phyloP scores from a whole-genome alignment of 768 basidiomycete genomes.

The Chlorophyllum brunneum region DNA sequence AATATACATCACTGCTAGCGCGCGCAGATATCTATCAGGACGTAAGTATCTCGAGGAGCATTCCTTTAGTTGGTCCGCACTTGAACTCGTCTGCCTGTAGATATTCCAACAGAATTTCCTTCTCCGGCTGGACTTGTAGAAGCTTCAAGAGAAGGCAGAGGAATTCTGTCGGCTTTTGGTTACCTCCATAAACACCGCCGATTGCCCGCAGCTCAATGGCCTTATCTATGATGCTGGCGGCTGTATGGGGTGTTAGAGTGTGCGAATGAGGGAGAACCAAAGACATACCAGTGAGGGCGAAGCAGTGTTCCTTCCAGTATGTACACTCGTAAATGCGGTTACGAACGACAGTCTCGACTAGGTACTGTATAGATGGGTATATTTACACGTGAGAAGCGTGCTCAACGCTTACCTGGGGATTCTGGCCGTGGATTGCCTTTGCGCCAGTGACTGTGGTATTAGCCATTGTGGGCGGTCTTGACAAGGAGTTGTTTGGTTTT shows the following conservation, averaged over 20 bases:
- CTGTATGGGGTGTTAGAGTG: slow-evolving; percentile 34
- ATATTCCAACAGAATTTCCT: slow-evolving; percentile 95
- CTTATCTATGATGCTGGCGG: slow-evolving; percentile 91
- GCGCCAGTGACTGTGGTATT: slow-evolving; percentile 91
- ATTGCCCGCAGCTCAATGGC: slow-evolving; percentile 78
- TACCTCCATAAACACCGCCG: slow-evolving; percentile 87
- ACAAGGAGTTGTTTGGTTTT: slow-evolving; percentile 8
- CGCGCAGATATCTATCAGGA: slow-evolving; percentile 90
- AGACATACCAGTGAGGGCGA: slow-evolving; percentile 81
- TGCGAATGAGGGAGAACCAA: neutral
- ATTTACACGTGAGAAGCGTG: neutral
- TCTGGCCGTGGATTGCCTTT: slow-evolving; percentile 90
- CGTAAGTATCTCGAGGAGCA: too few relatives aligned
- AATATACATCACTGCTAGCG: slow-evolving; percentile 89
- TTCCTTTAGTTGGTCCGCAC: too few relatives aligned
- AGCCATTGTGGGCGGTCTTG: slow-evolving; percentile 53
- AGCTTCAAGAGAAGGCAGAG: slow-evolving; percentile 90
- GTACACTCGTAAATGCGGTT: slow-evolving; percentile 92
- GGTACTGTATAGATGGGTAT: slow-evolving; percentile 48
- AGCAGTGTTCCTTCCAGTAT: slow-evolving; percentile 99
- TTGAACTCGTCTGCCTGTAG: slow-evolving; percentile 97
- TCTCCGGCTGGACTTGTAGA: slow-evolving; percentile 95
- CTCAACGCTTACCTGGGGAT: slow-evolving; percentile 74
- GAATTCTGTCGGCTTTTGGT: slow-evolving; percentile 93
- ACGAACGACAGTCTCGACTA: slow-evolving; percentile 96